phyloP scores from a whole-genome alignment of 495 filamentous ascomycete genomes.

The Hyphodiscus hymeniophilus region DNA sequence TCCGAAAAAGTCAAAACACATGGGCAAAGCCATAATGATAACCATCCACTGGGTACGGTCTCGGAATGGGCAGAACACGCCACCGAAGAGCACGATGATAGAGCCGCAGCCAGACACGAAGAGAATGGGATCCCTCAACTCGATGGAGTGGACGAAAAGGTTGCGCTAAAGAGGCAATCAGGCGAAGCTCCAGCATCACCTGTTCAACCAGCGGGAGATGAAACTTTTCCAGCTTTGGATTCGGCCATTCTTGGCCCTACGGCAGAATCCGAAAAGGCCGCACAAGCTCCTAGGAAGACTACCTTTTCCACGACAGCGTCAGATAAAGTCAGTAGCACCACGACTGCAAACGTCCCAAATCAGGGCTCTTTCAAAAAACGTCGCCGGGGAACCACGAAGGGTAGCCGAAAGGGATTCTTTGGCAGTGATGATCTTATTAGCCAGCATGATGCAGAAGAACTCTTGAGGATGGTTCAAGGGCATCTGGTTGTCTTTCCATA shows the following conservation, averaged over 20 bases:
- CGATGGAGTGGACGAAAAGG: constrained; percentile 32
- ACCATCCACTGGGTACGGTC: constrained; percentile 28
- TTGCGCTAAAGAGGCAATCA: constrained; percentile 8
- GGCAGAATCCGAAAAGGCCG: constrained; percentile 7
- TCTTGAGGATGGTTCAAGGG: constrained; percentile 78
- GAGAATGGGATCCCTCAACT: constrained; percentile 8
- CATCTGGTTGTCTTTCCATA: constrained; percentile 88
- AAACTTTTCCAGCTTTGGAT: constrained; percentile 18
- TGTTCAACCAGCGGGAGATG: constrained; percentile 16
- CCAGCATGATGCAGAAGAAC: constrained; percentile 64
- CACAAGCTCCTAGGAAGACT: constrained; percentile 14
- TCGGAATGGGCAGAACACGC: constrained; percentile 32
- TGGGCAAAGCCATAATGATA: constrained; percentile 9
- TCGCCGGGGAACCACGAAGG: constrained; percentile 69
- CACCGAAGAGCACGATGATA: constrained; percentile 6
- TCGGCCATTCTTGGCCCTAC: constrained; percentile 5
- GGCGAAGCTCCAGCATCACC: constrained; percentile 16
- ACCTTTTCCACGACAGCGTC: constrained; percentile 10
- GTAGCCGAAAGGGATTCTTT: constrained; percentile 62
- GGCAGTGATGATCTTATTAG: constrained; percentile 65
- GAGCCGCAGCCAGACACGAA: constrained; percentile 17
- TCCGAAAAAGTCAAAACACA: constrained; percentile 25
- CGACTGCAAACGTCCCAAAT: constrained; percentile 7
- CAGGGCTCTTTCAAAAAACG: constrained; percentile 29
- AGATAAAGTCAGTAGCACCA: constrained; percentile 3